Evolutionary conservation across 768 basidiomycete species (phyloP), one percentile per base, ranked within the genome.

Genomic region (Rhizopogon vinicolor): DNA sequence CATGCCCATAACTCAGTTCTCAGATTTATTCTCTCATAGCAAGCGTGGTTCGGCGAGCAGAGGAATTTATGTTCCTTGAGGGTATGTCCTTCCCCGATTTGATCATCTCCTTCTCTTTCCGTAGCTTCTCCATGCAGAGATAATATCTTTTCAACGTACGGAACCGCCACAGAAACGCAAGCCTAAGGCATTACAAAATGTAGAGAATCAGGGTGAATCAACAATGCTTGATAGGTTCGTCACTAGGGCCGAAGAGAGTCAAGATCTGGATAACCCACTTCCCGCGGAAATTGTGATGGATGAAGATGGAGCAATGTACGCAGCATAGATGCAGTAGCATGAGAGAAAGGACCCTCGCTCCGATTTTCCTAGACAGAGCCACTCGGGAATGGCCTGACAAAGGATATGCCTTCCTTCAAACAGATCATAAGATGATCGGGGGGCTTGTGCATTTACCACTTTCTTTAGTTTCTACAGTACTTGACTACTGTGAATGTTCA

Each of bases 11-110:
- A 28, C 19, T 19, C 56, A 18, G 33, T 44, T 31, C 19, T 50
- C 41, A 50, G 51, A 40, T 48, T 41, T 19, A 51, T 46, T 14
- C 31, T 46, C n/a, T 53, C 54, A 13, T 55, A 91, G 89, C 81
- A 5, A 75, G 76, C 8, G 81, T 84, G 9, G 81, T 85, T 31
- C 77, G 85, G 53, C 81, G 79, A 61, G 83, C 76, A 48, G 87
- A 90, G 48, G 90, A 92, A 58, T 91, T 88, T 61, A 64, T 86
- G 44, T 92, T 92, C 64, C 78, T 92, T 5, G 86, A 89, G 69
- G 90, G 89, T 89, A 60, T 14, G 71, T 5, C 43, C 9, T 45
- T 39, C 35, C 9, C 22, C 7, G 29, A 28, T 39, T 44, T 41
- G n/a, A 16, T 54, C 35, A 18, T 25, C 51, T 40, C 60, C 46